Evolutionary conservation across 23 red algal species (phyloP).

Genomic region (Chondrus crispus): DNA sequence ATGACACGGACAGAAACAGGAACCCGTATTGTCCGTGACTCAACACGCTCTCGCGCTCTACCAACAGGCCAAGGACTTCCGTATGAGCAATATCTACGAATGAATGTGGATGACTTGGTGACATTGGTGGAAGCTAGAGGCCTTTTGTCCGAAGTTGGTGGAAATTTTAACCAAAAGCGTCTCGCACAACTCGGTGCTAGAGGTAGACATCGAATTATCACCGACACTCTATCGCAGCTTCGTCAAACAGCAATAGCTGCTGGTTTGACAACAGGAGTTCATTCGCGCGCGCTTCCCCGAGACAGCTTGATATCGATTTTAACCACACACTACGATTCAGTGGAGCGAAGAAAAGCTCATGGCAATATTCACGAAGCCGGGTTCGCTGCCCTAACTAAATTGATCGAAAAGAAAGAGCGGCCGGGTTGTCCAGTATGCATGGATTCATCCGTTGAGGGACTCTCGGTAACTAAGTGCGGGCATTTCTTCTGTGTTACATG

Average conservation of each 20-base stretch:
- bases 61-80: neutral
- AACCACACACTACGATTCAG: neutral
- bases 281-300: neutral
- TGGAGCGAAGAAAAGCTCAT: neutral
- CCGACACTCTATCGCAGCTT: slow-evolving; percentile 36
- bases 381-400: slow-evolving; percentile 39
- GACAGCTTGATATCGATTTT: slow-evolving; percentile 17
- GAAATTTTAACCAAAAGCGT: slow-evolving; percentile 8
- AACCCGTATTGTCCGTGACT: slow-evolving; percentile 43
- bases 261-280: neutral
- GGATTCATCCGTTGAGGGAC: slow-evolving; percentile 16
- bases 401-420: slow-evolving; percentile 46
- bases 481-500: slow-evolving; percentile 50
- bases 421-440: slow-evolving; percentile 51
- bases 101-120: slow-evolving; percentile 6
- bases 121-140: neutral
- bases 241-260: slow-evolving; percentile 18
- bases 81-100: neutral
- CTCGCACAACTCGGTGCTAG: slow-evolving; percentile 29
- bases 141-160: neutral
- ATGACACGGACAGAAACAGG: no score
- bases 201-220: slow-evolving; percentile 32
- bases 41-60: slow-evolving; percentile 5
- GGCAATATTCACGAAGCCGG: slow-evolving; percentile 48
- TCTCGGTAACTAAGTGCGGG: slow-evolving; percentile 53